A percentile compares a stretch with the other conserved stretches of the same genome.
Conservation (phyloP, 257 asterid genomes). For the Solanum peruvianum region DNA sequence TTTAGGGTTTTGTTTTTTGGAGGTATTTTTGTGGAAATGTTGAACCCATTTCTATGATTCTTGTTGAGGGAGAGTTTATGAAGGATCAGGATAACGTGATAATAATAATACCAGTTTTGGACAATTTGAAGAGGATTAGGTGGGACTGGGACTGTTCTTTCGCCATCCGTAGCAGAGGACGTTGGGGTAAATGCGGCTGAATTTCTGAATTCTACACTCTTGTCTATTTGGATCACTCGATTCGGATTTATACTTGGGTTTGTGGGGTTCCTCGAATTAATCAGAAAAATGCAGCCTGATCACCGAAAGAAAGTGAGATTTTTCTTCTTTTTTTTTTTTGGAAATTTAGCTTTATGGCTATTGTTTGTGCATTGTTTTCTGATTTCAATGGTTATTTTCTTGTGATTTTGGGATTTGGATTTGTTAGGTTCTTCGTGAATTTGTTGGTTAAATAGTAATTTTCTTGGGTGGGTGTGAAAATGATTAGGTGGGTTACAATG, state of each 20-base stretch:
- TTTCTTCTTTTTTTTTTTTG: neutral
- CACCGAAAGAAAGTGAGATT: slow-evolving; percentile 70
- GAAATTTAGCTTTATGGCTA: neutral
- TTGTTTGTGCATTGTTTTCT: neutral
- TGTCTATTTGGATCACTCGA: neutral
- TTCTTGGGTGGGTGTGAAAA: neutral
- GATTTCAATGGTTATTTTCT: neutral
- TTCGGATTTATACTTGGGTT: neutral
- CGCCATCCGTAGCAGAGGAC: slow-evolving; percentile 56
- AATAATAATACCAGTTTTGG: slow-evolving; percentile 6
- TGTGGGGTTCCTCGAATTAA: slow-evolving; percentile 5
- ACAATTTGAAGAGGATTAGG: slow-evolving; percentile 39
- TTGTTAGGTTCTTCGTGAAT: neutral
- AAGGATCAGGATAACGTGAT: slow-evolving; percentile 34
- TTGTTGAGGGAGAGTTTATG: slow-evolving; percentile 34
- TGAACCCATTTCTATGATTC: neutral
- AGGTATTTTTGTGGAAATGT: slow-evolving; percentile 1
- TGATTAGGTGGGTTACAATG: neutral
- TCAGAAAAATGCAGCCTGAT: slow-evolving; percentile 57
- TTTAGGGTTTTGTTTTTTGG: neutral
- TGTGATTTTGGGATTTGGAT: neutral
- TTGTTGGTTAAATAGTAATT: neutral
- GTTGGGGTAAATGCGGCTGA: slow-evolving; percentile 88
- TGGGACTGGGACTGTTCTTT: slow-evolving; percentile 42
- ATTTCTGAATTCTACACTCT: slow-evolving; percentile 1